Conservation (phyloP, 108 stramenopile species). For the Nannochloropsis salina region DNA sequence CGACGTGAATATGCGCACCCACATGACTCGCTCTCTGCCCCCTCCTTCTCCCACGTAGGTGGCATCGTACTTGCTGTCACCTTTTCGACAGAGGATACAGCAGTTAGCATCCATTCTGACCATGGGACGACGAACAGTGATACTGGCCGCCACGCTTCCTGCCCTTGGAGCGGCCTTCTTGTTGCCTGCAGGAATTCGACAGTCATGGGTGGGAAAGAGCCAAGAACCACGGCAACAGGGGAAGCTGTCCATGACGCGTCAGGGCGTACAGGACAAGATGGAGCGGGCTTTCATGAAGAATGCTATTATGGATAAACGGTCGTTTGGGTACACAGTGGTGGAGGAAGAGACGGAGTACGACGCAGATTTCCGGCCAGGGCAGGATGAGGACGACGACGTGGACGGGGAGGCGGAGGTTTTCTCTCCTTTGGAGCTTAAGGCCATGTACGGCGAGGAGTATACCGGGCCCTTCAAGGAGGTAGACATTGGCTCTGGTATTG, state of each 20-base stretch:
- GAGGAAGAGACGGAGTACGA: neutral
- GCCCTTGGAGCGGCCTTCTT: conserved; percentile 1
- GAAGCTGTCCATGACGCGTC: neutral
- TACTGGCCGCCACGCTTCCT: neutral
- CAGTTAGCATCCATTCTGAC: neutral
- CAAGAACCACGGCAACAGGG: neutral
- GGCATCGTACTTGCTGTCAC: neutral
- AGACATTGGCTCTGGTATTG: neutral
- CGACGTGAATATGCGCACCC: neutral
- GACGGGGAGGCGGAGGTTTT: conserved; percentile 6
- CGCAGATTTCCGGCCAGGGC: neutral
- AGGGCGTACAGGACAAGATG: conserved; percentile 13
- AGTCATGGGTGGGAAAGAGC: conserved; percentile 10
- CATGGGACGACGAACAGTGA: conserved; percentile 5
- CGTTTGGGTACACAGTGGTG: neutral
- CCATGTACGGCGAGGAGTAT: conserved; percentile 14
- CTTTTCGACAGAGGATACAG: neutral
- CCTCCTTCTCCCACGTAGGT: neutral
- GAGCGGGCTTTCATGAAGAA: conserved; percentile 15
- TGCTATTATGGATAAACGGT: neutral
- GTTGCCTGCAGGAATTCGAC: neutral
- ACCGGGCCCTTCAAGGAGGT: neutral
- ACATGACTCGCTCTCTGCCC: neutral
- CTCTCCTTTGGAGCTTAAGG: neutral
- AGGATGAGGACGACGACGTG: conserved; percentile 19